These are phyloP conservation scores for Aegilops longissima DNA, from an alignment of 176 grass and related monocot species.

Conservation along the genomic window DNA sequence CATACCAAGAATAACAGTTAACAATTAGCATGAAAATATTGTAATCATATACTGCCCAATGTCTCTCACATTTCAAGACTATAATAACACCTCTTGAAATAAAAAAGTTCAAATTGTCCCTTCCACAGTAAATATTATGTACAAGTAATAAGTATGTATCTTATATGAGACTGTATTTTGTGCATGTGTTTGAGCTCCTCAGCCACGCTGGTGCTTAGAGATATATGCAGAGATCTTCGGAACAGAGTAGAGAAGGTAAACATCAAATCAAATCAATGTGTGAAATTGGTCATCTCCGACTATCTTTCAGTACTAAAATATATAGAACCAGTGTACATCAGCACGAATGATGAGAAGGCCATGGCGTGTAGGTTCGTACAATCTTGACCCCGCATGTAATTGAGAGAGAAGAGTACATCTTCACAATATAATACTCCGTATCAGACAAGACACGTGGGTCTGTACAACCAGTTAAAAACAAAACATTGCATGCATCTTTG, in stretches of 20 bases:
- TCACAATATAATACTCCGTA: neutral
- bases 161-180: neutral
- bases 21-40: conserved; percentile 1
- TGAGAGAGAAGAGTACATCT: neutral
- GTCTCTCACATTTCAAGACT: neutral
- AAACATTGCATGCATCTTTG: neutral
- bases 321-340: neutral
- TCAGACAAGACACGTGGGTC: neutral
- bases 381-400: neutral
- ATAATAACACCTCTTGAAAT: neutral
- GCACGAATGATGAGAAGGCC: neutral
- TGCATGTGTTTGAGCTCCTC: neutral
- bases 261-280: neutral
- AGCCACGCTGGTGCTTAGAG: neutral
- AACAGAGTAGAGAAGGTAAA: neutral
- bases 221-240: neutral
- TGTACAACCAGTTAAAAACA: neutral
- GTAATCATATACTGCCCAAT: neutral
- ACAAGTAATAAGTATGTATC: neutral
- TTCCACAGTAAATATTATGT: neutral
- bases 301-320: neutral
- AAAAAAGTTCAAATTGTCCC: conserved; percentile 13
- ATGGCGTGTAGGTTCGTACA: neutral
- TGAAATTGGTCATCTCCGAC: neutral
- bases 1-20: conserved; percentile 23